Conservation (phyloP, 805 yeast species). For the Zygosaccharomyces bisporus region DNA sequence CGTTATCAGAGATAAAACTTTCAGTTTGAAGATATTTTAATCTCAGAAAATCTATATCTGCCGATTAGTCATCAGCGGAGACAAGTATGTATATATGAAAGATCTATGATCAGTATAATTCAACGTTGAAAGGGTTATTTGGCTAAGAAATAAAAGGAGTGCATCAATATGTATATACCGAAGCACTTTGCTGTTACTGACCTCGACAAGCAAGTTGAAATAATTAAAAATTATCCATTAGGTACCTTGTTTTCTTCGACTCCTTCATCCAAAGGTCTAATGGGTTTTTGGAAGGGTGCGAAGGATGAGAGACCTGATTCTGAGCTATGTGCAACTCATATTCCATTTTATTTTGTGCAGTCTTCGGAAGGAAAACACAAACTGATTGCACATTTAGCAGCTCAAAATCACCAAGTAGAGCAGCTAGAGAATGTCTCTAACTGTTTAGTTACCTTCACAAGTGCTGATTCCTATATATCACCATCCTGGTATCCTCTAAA, state of each 20-base stretch:
- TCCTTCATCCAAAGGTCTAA: constrained; percentile 12
- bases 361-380: constrained; percentile 37
- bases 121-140: no score
- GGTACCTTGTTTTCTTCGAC: constrained; percentile 45
- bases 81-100: no score
- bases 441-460: constrained; percentile 50
- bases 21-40: no score
- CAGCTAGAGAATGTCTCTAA: constrained; percentile 39
- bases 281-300: constrained; percentile 12
- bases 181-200: constrained; percentile 25
- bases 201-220: constrained; percentile 39
- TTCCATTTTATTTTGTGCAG: constrained; percentile 48
- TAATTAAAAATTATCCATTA: constrained; percentile 48
- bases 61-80: no score
- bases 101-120: no score
- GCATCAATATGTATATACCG: constrained; percentile 35
- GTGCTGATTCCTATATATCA: constrained; percentile 49
- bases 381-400: constrained; percentile 53
- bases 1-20: no score
- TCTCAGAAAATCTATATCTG: no score
- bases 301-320: constrained; percentile 32
- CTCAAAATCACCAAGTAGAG: constrained; percentile 39
- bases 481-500: constrained; percentile 60
- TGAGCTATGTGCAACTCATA: constrained; percentile 49
- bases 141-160: no score